Conservation (phyloP, 176 grass and related monocot species). For the Microstegium vimineum region DNA sequence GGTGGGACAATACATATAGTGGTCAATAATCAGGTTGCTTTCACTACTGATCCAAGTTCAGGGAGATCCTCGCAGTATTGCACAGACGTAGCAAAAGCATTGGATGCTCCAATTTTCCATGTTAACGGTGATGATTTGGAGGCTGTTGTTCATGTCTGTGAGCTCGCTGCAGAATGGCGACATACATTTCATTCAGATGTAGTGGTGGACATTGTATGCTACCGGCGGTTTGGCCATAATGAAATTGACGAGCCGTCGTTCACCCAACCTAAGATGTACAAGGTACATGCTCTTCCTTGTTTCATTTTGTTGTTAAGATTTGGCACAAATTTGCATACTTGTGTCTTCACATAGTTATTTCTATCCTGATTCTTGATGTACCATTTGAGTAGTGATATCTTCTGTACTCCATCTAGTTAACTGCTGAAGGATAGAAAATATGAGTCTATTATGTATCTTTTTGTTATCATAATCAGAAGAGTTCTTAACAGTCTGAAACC, state of each 20-base stretch:
- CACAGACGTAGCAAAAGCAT: constrained; percentile 77
- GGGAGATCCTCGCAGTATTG: constrained; percentile 81
- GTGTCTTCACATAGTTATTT: not conserved
- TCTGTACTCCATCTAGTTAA: not conserved
- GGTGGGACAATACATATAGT: constrained; percentile 90
- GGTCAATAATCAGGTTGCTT: constrained; percentile 75
- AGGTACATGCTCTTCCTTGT: constrained; percentile 33
- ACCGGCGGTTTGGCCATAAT: constrained; percentile 91
- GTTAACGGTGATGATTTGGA: constrained; percentile 97
- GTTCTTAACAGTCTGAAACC: not conserved
- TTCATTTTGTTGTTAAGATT: not conserved
- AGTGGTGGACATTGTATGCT: constrained; percentile 90
- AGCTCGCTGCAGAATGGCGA: constrained; percentile 90
- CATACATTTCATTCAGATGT: constrained; percentile 96
- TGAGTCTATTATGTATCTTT: not conserved
- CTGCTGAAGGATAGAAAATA: not conserved
- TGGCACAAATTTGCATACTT: not conserved
- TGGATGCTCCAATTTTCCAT: constrained; percentile 87
- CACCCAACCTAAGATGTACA: constrained; percentile 97
- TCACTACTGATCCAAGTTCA: constrained; percentile 65
- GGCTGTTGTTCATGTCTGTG: constrained; percentile 84
- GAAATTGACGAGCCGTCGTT: constrained; percentile 98
- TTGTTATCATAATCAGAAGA: constrained; percentile 6
- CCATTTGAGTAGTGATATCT: constrained; percentile 1
- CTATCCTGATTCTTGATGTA: constrained; percentile 4